These are phyloP conservation scores for Brassica incana DNA, from an alignment of 345 rosid species.

Conservation along the genomic window DNA sequence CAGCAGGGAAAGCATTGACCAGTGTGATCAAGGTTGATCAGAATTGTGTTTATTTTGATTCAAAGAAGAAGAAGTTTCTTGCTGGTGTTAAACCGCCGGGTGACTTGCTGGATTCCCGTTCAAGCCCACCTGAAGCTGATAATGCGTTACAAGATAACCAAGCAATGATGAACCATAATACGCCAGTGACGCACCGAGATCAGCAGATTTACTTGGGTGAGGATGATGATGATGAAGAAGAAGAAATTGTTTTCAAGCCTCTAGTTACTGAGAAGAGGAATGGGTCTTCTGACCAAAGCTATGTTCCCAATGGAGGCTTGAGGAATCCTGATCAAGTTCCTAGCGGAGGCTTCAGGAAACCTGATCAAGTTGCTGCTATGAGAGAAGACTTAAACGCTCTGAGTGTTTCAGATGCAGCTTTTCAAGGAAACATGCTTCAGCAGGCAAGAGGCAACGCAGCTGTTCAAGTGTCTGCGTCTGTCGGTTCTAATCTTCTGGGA, in stretches of 20 bases:
- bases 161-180: slow-evolving; percentile 33
- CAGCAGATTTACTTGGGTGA: slow-evolving; percentile 49
- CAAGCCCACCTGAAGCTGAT: slow-evolving; percentile 35
- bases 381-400: slow-evolving; percentile 47
- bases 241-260: neutral
- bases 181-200: slow-evolving; percentile 40
- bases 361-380: slow-evolving; percentile 42
- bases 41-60: slow-evolving; percentile 60
- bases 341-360: neutral
- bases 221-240: slow-evolving; percentile 84
- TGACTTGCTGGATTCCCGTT: slow-evolving; percentile 36
- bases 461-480: neutral
- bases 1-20: slow-evolving; percentile 77
- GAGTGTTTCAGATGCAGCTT: slow-evolving; percentile 42
- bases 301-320: slow-evolving; percentile 48
- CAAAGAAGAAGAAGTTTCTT: slow-evolving; percentile 65
- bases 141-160: slow-evolving; percentile 42
- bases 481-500: neutral
- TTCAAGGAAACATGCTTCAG: neutral
- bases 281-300: slow-evolving; percentile 45
- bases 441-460: neutral
- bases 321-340: slow-evolving; percentile 29
- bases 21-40: slow-evolving; percentile 61
- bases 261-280: slow-evolving; percentile 47
- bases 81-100: slow-evolving; percentile 62